Evolutionary conservation across 257 asterid genomes (phyloP), one percentile per base, ranked within the genome.

Genomic region (Knoxia roxburghii): DNA sequence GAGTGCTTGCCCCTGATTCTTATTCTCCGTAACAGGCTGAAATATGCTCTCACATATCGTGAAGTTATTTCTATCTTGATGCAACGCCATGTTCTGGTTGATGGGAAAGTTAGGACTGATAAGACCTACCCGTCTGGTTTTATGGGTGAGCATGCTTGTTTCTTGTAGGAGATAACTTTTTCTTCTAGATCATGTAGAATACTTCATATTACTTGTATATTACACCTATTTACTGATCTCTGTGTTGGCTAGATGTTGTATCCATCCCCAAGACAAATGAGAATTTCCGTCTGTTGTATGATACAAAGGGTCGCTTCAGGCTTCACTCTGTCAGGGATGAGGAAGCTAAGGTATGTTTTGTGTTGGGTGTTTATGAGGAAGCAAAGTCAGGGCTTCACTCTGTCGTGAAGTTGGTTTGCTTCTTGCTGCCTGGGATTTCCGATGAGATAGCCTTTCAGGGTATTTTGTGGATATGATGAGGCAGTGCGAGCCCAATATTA

Each of bases 211-310:
- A 56, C 7, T 29, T 56, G 62, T 29, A 12, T 30, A 26, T 29
- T 27, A 1, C 27, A 54, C 37, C 33, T 26, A 27, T 2, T 54
- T 29, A 26, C 23, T 24, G 23, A 23, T 6, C 60, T 55, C n/a
- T 69, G 14, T 50, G 41, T 64, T 73, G 62, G 13, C 67, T 67
- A 88, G 92, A 88, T 85, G 95, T 87, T 72, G 87, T 88, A 17
- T 87, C 95, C 23, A 85, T 87, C 27, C 95, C 92, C 7, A 87
- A 87, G 79, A 87, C 95, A 73, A 85, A 88, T 61, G 95, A 88
- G 76, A 83, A 85, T 61, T 88, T 88, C 83, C 95, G 90, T 6
- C 84, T 87, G 63, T 83, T 87, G 39, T 87, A 87, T 37, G 95
- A 87, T 65, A 87, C 95, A 64, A 87, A 87, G 88, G 95, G 95